Conservation (phyloP, 75 land plant species). For the Cupressus sempervirens region DNA sequence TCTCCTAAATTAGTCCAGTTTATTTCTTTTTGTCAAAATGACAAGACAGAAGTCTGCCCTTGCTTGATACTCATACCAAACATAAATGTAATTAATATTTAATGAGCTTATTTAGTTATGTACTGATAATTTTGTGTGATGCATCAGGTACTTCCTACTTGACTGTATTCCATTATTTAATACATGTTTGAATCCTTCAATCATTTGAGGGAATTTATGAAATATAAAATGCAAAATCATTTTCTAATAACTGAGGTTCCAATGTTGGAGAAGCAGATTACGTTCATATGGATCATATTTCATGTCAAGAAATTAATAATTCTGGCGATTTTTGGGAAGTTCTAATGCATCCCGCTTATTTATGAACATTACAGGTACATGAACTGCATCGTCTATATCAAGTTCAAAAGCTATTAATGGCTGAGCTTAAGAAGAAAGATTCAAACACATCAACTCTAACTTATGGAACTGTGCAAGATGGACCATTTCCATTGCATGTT, state of each 20-base stretch:
- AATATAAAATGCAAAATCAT: background rate
- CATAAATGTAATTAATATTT: background rate
- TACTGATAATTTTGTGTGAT: background rate
- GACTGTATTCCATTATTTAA: background rate
- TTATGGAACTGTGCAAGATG: constrained; percentile 13
- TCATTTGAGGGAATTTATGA: background rate
- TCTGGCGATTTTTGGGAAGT: background rate
- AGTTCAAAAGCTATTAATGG: constrained; percentile 58
- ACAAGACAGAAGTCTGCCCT: background rate
- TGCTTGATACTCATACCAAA: background rate
- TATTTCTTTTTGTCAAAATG: background rate
- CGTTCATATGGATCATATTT: background rate
- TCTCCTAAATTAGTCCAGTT: no score
- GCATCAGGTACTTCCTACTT: background rate
- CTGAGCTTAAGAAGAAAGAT: constrained; percentile 32
- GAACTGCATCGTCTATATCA: constrained; percentile 70
- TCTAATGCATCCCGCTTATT: background rate
- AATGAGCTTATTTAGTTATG: background rate
- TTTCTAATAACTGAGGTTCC: background rate
- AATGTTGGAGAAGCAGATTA: background rate
- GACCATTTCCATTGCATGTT: background rate
- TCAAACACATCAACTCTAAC: constrained; percentile 11
- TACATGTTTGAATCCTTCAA: background rate
- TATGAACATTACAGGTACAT: constrained; percentile 29
- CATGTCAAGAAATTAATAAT: background rate